Evolutionary conservation across 164 flowering plant genomes (phyloP).

Genomic region (Magnolia sinica): DNA sequence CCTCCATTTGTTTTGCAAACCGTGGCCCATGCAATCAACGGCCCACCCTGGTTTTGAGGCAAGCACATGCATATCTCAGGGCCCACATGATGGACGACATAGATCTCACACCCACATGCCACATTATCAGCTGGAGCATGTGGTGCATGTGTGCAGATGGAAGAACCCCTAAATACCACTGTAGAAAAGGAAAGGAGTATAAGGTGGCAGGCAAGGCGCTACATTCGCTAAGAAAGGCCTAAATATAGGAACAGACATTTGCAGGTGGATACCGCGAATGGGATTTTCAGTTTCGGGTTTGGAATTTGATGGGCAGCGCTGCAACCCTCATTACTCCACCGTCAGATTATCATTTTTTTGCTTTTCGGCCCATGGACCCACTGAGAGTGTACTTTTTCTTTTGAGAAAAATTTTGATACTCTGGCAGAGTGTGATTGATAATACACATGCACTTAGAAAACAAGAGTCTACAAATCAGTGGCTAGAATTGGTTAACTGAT

Average conservation of each 20-base stretch:
- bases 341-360: not conserved
- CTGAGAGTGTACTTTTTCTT: no score
- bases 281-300: slow-evolving; percentile 10
- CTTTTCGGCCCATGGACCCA: not conserved
- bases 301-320: slow-evolving; percentile 16
- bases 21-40: no score
- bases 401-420: no score
- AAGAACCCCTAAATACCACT: slow-evolving; percentile 2
- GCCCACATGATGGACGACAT: no score
- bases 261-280: slow-evolving; percentile 14
- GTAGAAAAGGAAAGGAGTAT: slow-evolving; percentile 12
- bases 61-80: no score
- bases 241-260: slow-evolving; percentile 7
- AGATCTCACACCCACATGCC: not conserved
- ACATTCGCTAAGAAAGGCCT: slow-evolving; percentile 11
- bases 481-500: no score
- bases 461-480: no score
- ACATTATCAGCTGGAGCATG: not conserved
- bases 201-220: slow-evolving; percentile 12
- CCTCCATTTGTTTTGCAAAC: no score
- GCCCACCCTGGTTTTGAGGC: no score
- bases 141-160: not conserved
- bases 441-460: no score
- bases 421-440: no score
- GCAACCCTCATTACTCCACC: slow-evolving; percentile 11